These are phyloP conservation scores for Hypsizygus ulmarius DNA, from an alignment of 1,284 basidiomycete species.

Conservation along the genomic window DNA sequence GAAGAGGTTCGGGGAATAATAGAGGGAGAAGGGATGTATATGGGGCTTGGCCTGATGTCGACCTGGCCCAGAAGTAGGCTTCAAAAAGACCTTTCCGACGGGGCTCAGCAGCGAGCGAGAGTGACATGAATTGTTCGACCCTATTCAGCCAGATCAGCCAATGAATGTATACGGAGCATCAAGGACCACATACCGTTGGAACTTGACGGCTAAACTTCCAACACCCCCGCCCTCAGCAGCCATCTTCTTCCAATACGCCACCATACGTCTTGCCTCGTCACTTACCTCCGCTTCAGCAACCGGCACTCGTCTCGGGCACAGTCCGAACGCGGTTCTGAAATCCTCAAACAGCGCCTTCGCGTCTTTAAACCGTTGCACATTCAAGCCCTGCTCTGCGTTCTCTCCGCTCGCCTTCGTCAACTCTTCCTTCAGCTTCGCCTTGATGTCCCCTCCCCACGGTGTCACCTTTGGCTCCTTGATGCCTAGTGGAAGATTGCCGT, in stretches of 20 bases:
- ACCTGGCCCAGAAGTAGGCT: constrained; percentile 67
- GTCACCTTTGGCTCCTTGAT: constrained; percentile 50
- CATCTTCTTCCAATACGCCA: constrained; percentile 52
- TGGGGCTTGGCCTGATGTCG: constrained; percentile 36
- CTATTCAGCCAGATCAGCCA: constrained; percentile 33
- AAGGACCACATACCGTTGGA: constrained; percentile 50
- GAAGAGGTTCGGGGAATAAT: constrained; percentile 71
- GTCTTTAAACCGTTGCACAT: constrained; percentile 38
- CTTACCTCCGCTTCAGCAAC: constrained; percentile 34
- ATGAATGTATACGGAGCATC: constrained; percentile 7
- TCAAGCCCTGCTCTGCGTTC: constrained; percentile 40
- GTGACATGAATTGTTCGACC: constrained; percentile 74
- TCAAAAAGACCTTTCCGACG: constrained; percentile 68
- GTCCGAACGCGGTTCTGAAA: constrained; percentile 48
- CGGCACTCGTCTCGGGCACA: constrained; percentile 46
- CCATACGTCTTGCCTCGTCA: constrained; percentile 51
- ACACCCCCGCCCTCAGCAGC: constrained; percentile 41
- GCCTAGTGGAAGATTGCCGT: constrained; percentile 31
- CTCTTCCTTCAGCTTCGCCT: constrained; percentile 38
- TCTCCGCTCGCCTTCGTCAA: constrained; percentile 40
- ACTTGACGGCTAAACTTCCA: constrained; percentile 52
- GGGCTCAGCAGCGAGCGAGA: constrained; percentile 74
- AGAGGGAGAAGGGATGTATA: constrained; percentile 62
- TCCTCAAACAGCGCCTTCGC: constrained; percentile 49
- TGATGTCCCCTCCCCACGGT: constrained; percentile 66